Evolutionary conservation across 768 basidiomycete genomes (phyloP), one percentile per base, ranked within the genome.

Genomic region (Podaxis rugospora): DNA sequence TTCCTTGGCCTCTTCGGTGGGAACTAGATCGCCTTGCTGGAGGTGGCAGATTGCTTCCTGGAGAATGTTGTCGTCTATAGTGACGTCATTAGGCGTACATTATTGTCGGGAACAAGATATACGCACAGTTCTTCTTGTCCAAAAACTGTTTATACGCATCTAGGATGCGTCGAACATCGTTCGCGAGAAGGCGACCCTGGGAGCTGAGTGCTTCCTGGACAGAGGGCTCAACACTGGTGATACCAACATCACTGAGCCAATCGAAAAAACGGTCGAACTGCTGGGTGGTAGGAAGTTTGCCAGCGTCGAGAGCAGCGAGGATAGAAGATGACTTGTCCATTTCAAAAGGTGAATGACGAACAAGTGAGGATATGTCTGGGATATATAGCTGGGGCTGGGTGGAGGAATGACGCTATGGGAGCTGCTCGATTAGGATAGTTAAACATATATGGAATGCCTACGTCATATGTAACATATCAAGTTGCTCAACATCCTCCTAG

Each of bases 11-110:
- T 81, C 68, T 3, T 71, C 67, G 3, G 79, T 75, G 1, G 71
- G 67, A 14, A 74, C 68, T 37, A 84, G 58, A 61, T 89, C 84
- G 23, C 80, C 82, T 64, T 85, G 75, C 3, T 78, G 75, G 35
- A 91, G 72, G 65, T 89, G 84, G 82, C 83, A 90, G 39, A 89
- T 70, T 4, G 84, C 83, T 62, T 86, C 74, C 66, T 92, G 89
- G 1, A 90, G 67, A 49, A 85, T 60, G 61, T 88, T 80, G 62
- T 89, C 89, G 58, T 77, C 88, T 90, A 56, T 0, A 60, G 44
- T 18, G 3, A 21, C 2, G 27, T 61, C 65, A 54, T 62, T 28
- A 40, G 35, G 40, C 39, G 35, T 4, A 44, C 57, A 51, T 14
- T 4, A 51, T 14, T 4, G 4, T 28, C 2, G 18, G 16, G 23